Evolutionary conservation across 306 rosid species (phyloP), one percentile per base, ranked within the genome.

Genomic region (Trifolium repens): DNA sequence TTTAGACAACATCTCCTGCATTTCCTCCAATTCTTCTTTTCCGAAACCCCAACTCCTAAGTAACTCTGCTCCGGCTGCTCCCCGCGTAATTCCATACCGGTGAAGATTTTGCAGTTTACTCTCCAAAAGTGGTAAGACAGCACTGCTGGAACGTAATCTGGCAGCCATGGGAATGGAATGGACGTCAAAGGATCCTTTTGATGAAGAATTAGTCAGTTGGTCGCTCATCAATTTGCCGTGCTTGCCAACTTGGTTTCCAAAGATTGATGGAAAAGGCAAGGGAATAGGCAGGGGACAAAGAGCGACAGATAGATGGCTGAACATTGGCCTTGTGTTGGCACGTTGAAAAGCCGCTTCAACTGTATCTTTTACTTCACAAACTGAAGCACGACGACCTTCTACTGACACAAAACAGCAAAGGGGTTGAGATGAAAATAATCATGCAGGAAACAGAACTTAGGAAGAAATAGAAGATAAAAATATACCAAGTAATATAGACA

Each of bases 251-350:
- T 42, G 72, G 74, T 72, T 83, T 13, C 96, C 84, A 39, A 94
- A 94, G 71, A 94, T 94, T 30, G 90, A 82, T 62, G 98, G 98
- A 75, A 94, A 94, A 47, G 98, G 93, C 83, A 94, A 84, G 8
- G 98, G 97, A 65, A 94, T 87, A 65, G 97, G 97, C 66, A 94
- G 83, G 57, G 98, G 98, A 77, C 91, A 83, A 68, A 58, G 88
- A 68, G 89, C 87, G 65, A 63, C 89, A 35, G 94, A 90, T 17
- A 94, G 84, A 85, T 90, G 96, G 88, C 85, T 79, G 82, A 87
- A 85, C 90, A 66, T 72, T 14, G 98, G 97, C 88, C 89, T 86
- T 81, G 69, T 76, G 71, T 53, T 67, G 60, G 87, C 87, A 66
- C 72, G 75, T 74, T 78, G 73, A 69, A 80, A 88, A 79, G 87